A percentile compares a stretch with the other conserved stretches of the same genome.
Evolutionary conservation across 1,284 basidiomycete species (phyloP).

Genomic region (Cutaneotrichosporon cutaneum): DNA sequence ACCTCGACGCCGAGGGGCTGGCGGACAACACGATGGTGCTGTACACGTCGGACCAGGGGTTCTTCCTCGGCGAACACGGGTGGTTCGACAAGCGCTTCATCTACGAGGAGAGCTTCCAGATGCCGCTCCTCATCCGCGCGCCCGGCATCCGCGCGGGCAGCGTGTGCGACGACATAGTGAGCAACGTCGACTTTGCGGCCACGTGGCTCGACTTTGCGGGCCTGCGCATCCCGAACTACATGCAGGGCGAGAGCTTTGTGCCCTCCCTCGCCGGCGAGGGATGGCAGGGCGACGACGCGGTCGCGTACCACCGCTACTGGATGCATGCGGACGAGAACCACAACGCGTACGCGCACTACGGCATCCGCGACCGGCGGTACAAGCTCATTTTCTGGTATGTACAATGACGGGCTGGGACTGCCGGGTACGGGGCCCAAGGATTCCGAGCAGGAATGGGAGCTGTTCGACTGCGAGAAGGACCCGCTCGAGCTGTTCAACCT

Average conservation of each 20-base stretch:
- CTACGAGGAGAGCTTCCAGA: conserved; percentile 30
- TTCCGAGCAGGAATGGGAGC: conserved; percentile 30
- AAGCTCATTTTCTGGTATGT: conserved; percentile 35
- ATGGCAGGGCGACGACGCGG: conserved; percentile 8
- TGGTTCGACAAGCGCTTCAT: conserved; percentile 41
- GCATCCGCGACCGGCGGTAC: conserved; percentile 25
- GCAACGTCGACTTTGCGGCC: conserved; percentile 33
- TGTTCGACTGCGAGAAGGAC: conserved; percentile 31
- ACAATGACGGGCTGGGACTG: conserved; percentile 23
- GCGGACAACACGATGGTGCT: conserved; percentile 28
- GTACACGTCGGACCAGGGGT: conserved; percentile 31
- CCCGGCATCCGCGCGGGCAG: conserved; percentile 29
- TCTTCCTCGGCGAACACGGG: conserved; percentile 35
- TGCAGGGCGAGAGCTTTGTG: conserved; percentile 33
- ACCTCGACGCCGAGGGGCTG: conserved; percentile 24
- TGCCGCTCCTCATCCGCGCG: conserved; percentile 30
- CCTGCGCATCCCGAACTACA: conserved; percentile 24
- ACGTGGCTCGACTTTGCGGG: conserved; percentile 29
- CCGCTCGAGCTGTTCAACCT: conserved; percentile 31
- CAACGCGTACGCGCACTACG: conserved; percentile 31
- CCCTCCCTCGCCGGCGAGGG: conserved; percentile 13
- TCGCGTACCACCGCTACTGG: conserved; percentile 32
- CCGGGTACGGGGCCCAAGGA: conserved; percentile 20
- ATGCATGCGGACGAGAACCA: conserved; percentile 29
- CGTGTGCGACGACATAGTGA: conserved; percentile 30